Conservation (phyloP, 176 grass and related monocot genomes). For the Coix lacrymajobi region DNA sequence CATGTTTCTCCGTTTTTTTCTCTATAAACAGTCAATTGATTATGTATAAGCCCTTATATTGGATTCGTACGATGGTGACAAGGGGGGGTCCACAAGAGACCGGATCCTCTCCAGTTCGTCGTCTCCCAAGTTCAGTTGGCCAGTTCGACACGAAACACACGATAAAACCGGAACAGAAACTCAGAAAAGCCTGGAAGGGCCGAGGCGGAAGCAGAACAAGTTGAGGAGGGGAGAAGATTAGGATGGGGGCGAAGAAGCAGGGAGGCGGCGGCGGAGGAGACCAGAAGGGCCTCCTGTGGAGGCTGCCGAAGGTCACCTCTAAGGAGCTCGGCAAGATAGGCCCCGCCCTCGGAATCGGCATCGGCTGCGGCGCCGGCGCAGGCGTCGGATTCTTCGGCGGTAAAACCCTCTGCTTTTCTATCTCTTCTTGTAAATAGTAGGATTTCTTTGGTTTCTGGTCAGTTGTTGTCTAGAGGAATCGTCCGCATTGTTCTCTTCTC, state of each 20-base stretch:
- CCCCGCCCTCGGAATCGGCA: conserved; percentile 58
- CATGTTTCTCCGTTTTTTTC: no score
- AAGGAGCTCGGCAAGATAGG: conserved; percentile 73
- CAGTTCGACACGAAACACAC: neutral
- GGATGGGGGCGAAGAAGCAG: conserved; percentile 11
- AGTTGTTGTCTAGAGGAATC: neutral
- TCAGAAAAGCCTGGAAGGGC: neutral
- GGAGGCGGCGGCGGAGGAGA: neutral
- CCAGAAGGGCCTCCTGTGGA: conserved; percentile 50
- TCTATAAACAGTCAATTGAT: no score
- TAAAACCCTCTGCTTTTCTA: neutral
- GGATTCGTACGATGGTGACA: no score
- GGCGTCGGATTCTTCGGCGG: conserved; percentile 73
- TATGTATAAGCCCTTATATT: no score
- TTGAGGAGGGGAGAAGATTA: neutral
- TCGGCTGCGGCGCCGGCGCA: conserved; percentile 74
- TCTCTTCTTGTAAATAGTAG: neutral
- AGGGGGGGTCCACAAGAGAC: neutral
- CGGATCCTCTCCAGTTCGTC: neutral
- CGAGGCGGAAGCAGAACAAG: neutral
- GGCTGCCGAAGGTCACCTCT: conserved; percentile 56
- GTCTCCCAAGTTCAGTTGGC: neutral
- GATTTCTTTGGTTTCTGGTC: neutral
- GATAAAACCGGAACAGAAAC: neutral
- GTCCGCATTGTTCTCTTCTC: neutral